phyloP scores from a whole-genome alignment of 257 asterid genomes.

The Leonotis leonurus region DNA sequence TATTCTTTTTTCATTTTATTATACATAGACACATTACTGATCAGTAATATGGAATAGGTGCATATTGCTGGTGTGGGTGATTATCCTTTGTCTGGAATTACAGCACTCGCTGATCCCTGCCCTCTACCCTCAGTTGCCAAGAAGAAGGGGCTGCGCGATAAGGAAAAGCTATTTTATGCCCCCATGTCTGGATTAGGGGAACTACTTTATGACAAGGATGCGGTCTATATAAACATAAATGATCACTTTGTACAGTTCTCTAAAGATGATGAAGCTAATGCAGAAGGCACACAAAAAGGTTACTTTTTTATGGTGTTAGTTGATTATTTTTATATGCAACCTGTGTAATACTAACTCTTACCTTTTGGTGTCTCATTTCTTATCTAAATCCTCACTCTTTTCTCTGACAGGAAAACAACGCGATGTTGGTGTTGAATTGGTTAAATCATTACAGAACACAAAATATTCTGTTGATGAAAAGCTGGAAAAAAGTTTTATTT shows the following conservation, averaged over 20 bases:
- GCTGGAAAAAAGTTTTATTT: conserved; percentile 58
- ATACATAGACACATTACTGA: conserved; percentile 6
- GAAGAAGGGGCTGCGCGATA: conserved; percentile 95
- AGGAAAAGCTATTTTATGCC: conserved; percentile 92
- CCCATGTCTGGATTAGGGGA: conserved; percentile 99
- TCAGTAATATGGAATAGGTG: conserved; percentile 37
- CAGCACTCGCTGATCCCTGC: conserved; percentile 84
- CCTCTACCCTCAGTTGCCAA: conserved; percentile 96
- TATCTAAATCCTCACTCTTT: conserved; percentile 5
- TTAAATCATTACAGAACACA: conserved; percentile 81
- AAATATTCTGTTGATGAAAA: conserved; percentile 77
- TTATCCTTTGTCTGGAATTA: conserved; percentile 52
- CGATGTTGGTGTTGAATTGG: conserved; percentile 88
- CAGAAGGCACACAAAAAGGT: conserved; percentile 46
- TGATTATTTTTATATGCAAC: background rate
- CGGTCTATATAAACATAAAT: conserved; percentile 86
- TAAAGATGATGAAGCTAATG: conserved; percentile 42
- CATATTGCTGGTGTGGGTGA: conserved; percentile 99
- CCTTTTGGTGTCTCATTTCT: background rate
- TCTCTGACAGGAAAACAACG: conserved; percentile 51
- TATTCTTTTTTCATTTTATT: background rate
- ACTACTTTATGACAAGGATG: conserved; percentile 95
- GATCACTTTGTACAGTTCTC: conserved; percentile 93
- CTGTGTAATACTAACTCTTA: background rate
- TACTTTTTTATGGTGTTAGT: conserved; percentile 2